These are phyloP conservation scores for Datura wrightii DNA, from an alignment of 257 asterid species.

Conservation along the genomic window DNA sequence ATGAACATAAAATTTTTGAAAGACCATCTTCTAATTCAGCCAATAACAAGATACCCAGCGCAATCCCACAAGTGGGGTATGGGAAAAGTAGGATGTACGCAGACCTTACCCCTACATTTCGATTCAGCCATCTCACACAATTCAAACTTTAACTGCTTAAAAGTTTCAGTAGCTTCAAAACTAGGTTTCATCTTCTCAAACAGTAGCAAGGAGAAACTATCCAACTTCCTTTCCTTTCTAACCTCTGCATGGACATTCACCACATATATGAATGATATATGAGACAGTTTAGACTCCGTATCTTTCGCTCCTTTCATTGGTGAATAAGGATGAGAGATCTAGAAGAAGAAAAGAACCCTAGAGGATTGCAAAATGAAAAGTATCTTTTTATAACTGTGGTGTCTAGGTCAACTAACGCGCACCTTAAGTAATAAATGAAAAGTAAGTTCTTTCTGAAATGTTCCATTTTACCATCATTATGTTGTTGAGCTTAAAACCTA, in stretches of 20 bases:
- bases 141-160: neutral
- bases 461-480: neutral
- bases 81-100: neutral
- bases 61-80: no score
- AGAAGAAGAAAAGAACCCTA: neutral
- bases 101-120: neutral
- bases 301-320: neutral
- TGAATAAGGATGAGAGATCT: conserved; percentile 16
- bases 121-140: neutral
- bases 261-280: neutral
- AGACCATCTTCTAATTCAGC: neutral
- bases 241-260: neutral
- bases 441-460: neutral
- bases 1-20: neutral
- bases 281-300: neutral
- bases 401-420: neutral
- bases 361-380: neutral
- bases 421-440: neutral
- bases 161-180: neutral
- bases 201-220: neutral
- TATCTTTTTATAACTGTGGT: neutral
- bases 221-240: neutral
- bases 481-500: neutral
- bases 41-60: neutral
- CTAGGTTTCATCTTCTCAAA: conserved; percentile 23